phyloP scores from a whole-genome alignment of 2,329 filamentous ascomycete genomes.

The Aschersonia sp. region DNA sequence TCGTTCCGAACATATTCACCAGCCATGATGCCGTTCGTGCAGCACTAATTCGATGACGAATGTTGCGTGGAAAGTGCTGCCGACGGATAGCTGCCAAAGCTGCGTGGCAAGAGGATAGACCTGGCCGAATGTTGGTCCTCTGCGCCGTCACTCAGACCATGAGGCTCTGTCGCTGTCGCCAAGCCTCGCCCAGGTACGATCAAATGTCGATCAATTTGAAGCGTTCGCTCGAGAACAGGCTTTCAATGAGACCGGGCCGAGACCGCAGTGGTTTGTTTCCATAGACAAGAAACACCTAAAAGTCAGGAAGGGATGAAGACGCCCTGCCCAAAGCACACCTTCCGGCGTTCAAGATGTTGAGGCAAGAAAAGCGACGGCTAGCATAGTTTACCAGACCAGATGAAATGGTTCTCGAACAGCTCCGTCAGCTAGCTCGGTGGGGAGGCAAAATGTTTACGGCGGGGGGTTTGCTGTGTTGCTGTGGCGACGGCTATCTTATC shows the following conservation, averaged over 20 bases:
- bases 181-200: too few species aligned
- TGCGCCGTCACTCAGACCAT: too few species aligned
- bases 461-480: constrained; percentile 9
- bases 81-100: too few species aligned
- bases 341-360: background rate
- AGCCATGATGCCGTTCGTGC: constrained; percentile 12
- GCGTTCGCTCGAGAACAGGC: too few species aligned
- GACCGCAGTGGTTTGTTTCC: too few species aligned
- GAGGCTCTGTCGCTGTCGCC: too few species aligned
- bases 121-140: too few species aligned
- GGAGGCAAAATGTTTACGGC: background rate
- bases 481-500: constrained; percentile 5
- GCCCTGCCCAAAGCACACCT: background rate
- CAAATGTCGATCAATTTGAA: too few species aligned
- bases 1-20: constrained; percentile 21
- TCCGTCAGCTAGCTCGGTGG: background rate
- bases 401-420: background rate
- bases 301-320: background rate
- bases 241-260: too few species aligned
- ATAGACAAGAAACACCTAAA: background rate
- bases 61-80: too few species aligned
- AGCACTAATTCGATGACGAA: background rate
- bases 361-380: background rate
- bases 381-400: background rate
- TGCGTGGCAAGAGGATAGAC: too few species aligned